Conservation (phyloP, 1,139 yeast species). For the Saccharomycopsis hybrid region DNA sequence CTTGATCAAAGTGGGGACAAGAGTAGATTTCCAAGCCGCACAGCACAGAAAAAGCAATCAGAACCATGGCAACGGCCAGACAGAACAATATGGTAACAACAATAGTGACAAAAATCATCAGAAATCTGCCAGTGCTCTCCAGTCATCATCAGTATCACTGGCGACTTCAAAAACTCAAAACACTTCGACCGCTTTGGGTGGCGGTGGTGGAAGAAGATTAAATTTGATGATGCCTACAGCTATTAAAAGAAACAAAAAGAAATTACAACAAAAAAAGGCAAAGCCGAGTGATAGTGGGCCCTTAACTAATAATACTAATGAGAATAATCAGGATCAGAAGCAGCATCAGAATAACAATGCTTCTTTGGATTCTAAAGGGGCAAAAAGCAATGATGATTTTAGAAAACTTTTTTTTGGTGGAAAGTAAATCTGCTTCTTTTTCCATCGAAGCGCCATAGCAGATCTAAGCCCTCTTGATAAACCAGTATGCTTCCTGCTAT, state of each 20-base stretch:
- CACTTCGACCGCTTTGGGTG: neutral
- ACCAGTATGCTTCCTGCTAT: too few relatives aligned
- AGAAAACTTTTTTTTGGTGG: slow-evolving; percentile 32
- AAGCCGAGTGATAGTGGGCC: slow-evolving; percentile 8
- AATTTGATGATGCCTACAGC: neutral
- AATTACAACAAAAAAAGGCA: too few relatives aligned
- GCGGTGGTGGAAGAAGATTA: neutral
- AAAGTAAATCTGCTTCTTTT: slow-evolving; percentile 6
- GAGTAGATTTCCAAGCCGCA: slow-evolving; percentile 29
- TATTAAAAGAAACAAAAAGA: neutral
- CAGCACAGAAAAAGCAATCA: slow-evolving; percentile 7
- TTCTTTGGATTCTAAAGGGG: too few relatives aligned
- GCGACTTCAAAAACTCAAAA: neutral
- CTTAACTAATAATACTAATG: too few relatives aligned
- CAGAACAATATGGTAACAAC: too few relatives aligned
- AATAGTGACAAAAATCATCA: too few relatives aligned
- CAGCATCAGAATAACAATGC: too few relatives aligned
- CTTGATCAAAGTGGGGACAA: slow-evolving; percentile 34
- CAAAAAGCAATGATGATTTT: slow-evolving; percentile 35
- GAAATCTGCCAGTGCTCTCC: too few relatives aligned
- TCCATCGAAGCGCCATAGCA: too few relatives aligned
- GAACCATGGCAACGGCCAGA: too few relatives aligned
- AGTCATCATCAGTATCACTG: neutral
- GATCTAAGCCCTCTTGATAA: too few relatives aligned
- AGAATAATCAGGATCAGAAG: too few relatives aligned